phyloP scores from a whole-genome alignment of 768 basidiomycete species.

The Daedaleopsis sinensis region DNA sequence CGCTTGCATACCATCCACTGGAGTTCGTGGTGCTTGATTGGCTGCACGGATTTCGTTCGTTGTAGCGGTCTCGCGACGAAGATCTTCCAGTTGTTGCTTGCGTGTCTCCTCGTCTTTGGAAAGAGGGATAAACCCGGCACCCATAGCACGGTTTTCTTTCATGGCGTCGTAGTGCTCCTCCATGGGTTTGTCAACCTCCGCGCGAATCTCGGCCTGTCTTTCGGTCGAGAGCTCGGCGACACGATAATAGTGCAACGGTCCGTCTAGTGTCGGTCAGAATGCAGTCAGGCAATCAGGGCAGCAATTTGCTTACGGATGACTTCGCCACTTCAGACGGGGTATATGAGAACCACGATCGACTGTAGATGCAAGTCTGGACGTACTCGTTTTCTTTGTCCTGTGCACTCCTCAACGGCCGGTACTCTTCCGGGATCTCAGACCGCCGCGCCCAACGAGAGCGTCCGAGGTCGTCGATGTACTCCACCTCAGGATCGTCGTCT shows the following conservation, averaged over 20 bases:
- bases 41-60: too few species aligned
- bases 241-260: constrained; percentile 86
- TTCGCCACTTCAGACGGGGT: not conserved
- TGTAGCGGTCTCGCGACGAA: constrained; percentile 31
- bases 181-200: constrained; percentile 74
- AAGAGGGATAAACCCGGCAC: constrained; percentile 92
- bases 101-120: constrained; percentile 83
- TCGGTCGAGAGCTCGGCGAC: constrained; percentile 86
- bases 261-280: constrained; percentile 47
- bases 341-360: constrained; percentile 1
- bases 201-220: constrained; percentile 64
- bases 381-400: constrained; percentile 51
- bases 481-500: constrained; percentile 74
- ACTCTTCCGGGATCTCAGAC: constrained; percentile 77
- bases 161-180: constrained; percentile 81
- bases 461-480: constrained; percentile 89
- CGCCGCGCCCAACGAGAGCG: constrained; percentile 67
- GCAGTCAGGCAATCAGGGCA: not conserved
- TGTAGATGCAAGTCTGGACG: constrained; percentile 45
- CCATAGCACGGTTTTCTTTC: constrained; percentile 82
- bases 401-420: constrained; percentile 51
- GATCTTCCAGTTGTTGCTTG: constrained; percentile 79
- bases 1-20: constrained; percentile 61
- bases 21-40: too few species aligned
- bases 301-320: not conserved